Conservation (phyloP, 345 rosid genomes). For the Schrenkiella parvula region DNA sequence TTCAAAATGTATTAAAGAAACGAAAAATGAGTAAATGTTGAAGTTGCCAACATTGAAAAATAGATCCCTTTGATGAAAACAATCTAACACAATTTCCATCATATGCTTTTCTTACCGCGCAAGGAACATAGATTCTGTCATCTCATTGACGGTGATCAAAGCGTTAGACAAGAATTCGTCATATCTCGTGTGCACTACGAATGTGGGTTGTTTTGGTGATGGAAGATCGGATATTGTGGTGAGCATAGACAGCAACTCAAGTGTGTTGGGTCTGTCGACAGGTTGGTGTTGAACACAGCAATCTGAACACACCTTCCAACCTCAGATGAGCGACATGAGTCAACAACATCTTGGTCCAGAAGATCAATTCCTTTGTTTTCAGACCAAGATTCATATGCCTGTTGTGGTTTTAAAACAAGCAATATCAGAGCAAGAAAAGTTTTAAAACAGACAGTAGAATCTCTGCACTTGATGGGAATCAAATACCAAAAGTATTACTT, state of each 20-base stretch:
- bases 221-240: slow-evolving; percentile 16
- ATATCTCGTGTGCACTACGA: not conserved
- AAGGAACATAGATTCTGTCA: slow-evolving; percentile 4
- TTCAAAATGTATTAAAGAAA: too few species aligned
- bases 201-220: slow-evolving; percentile 12
- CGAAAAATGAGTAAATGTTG: too few species aligned
- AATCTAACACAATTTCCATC: too few species aligned
- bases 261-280: slow-evolving; percentile 11
- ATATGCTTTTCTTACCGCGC: slow-evolving; percentile 6
- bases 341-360: slow-evolving; percentile 5
- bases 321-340: not conserved
- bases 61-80: too few species aligned
- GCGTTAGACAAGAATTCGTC: not conserved
- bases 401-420: not conserved
- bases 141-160: not conserved
- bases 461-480: not conserved
- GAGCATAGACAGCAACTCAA: slow-evolving; percentile 19
- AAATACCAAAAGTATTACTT: not conserved
- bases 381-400: slow-evolving; percentile 26
- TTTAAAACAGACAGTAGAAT: not conserved
- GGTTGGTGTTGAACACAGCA: slow-evolving; percentile 24
- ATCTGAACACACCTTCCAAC: slow-evolving; percentile 23
- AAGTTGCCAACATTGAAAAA: too few species aligned
- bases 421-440: not conserved
- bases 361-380: slow-evolving; percentile 7